phyloP scores from a whole-genome alignment of 2,329 filamentous ascomycete genomes.

The Ascochyta viciae-villosae region DNA sequence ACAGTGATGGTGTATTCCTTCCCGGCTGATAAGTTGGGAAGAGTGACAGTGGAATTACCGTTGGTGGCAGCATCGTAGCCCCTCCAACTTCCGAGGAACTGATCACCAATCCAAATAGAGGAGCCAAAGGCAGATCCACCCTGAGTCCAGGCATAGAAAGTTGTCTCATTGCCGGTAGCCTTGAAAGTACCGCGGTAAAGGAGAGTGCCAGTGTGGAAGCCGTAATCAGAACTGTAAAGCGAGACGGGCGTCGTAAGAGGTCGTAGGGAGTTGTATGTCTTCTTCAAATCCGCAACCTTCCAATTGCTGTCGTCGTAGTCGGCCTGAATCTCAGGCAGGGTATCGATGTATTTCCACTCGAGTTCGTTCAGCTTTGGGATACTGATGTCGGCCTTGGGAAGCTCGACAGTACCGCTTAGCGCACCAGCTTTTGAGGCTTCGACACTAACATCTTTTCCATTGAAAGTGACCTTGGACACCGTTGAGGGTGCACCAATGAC shows the following conservation, averaged over 20 bases:
- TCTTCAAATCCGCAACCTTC: slow-evolving; percentile 64
- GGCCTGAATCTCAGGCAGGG: slow-evolving; percentile 70
- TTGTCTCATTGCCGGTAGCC: slow-evolving; percentile 66
- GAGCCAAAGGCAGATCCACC: slow-evolving; percentile 73
- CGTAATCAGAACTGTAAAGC: slow-evolving; percentile 75
- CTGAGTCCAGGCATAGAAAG: slow-evolving; percentile 65
- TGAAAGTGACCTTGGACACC: slow-evolving; percentile 67
- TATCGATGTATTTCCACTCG: slow-evolving; percentile 74
- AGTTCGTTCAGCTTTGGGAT: slow-evolving; percentile 66
- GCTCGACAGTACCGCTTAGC: slow-evolving; percentile 61
- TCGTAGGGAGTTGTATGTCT: slow-evolving; percentile 66
- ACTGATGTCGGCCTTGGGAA: slow-evolving; percentile 57
- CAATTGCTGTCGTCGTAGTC: slow-evolving; percentile 74
- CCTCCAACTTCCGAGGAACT: slow-evolving; percentile 69
- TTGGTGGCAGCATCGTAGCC: slow-evolving; percentile 61
- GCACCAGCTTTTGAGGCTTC: slow-evolving; percentile 53
- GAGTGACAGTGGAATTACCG: slow-evolving; percentile 63
- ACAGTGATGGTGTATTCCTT: slow-evolving; percentile 70
- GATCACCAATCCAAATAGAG: slow-evolving; percentile 69
- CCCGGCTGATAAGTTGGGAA: slow-evolving; percentile 61
- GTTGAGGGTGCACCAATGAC: slow-evolving; percentile 66
- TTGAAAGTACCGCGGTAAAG: slow-evolving; percentile 75
- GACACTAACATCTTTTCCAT: slow-evolving; percentile 56
- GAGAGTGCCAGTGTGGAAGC: slow-evolving; percentile 72
- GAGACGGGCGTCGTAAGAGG: slow-evolving; percentile 66